phyloP scores from a whole-genome alignment of 2,329 filamentous ascomycete species.

The Cladophialophora exuberans region DNA sequence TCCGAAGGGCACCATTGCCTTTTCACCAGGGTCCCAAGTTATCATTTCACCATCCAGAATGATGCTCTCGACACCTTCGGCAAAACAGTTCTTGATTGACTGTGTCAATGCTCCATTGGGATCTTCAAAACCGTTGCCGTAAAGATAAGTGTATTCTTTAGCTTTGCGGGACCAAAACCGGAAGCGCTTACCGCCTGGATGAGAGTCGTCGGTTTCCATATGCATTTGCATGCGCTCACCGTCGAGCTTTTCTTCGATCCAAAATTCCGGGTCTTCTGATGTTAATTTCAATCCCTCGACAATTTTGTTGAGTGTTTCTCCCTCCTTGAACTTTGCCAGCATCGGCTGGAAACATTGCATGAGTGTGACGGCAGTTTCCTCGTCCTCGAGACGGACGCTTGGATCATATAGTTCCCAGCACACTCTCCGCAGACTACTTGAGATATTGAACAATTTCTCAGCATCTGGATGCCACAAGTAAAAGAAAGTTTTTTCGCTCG shows the following conservation, averaged over 20 bases:
- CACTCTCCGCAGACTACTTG: slow-evolving; percentile 83
- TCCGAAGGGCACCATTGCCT: slow-evolving; percentile 86
- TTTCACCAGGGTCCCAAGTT: slow-evolving; percentile 86
- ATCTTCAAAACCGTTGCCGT: slow-evolving; percentile 76
- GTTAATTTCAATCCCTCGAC: slow-evolving; percentile 68
- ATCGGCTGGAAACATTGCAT: slow-evolving; percentile 98
- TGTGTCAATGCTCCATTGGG: slow-evolving; percentile 77
- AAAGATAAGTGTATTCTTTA: slow-evolving; percentile 94
- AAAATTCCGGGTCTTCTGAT: slow-evolving; percentile 76
- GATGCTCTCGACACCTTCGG: slow-evolving; percentile 75
- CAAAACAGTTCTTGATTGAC: slow-evolving; percentile 77
- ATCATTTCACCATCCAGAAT: slow-evolving; percentile 99
- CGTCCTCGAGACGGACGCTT: slow-evolving; percentile 70
- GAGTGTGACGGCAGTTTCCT: slow-evolving; percentile 73
- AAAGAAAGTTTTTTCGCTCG: slow-evolving; percentile 86
- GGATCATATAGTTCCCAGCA: slow-evolving; percentile 92
- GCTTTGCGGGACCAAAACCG: slow-evolving; percentile 94
- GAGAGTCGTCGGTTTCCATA: slow-evolving; percentile 71
- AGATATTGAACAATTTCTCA: slow-evolving; percentile 81
- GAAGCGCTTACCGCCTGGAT: slow-evolving; percentile 73
- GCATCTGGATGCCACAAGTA: slow-evolving; percentile 80
- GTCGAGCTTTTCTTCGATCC: slow-evolving; percentile 98
- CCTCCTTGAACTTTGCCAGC: slow-evolving; percentile 80
- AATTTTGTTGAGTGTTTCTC: slow-evolving; percentile 46
- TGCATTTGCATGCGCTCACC: slow-evolving; percentile 97